Base-by-base conservation (phyloP, 2,329 filamentous ascomycete species). In the Knufia petricola region DNA sequence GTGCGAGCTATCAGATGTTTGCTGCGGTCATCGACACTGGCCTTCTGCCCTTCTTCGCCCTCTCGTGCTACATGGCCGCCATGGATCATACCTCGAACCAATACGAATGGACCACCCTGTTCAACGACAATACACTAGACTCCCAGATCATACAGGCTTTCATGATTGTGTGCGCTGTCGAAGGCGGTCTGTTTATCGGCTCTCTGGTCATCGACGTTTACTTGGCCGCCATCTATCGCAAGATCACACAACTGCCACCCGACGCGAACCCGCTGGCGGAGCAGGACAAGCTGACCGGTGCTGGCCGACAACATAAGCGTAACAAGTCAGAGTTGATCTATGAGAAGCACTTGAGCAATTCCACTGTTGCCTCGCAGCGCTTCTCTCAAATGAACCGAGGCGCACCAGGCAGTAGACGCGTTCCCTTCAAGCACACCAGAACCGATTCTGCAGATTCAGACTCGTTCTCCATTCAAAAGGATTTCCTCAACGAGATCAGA, bases 261-360 rank as follows among this genome's bases (percentile, higher is more conserved):
- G 90, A 96, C 61, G 87, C 95, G 85, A 96, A 96, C 63, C 90
- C 90, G 1, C 74, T 96, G 12, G 89, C 95, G 63, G 44, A 51
- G 10, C 38, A 39, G 34, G 80, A 85, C 56, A 82, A 90, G 59
- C 70, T 94, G 50, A 95, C 88, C 1, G 32, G 32, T n/a, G 81
- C 86, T 50, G 73, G 68, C 61, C 64, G 56, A 66, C 9, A 20
- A 9, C 87, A 94, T 67, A 89, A 88, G 71, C 79, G 84, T 61
- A 89, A 85, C 62, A 79, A 77, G 56, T 78, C 75, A 0, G 74
- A 77, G 13, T 60, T 69, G 9, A 69, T 74, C 2, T 70, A 72
- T 8, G 78, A 85, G 52, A 85, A 85, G 63, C 78, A 82, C 48
- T 65, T 79, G 43, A 77, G 74, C 49, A 66, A 69, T 21, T 72